A percentile compares a stretch with the other conserved stretches of the same genome.
Evolutionary conservation across 1,284 basidiomycete genomes (phyloP).

Genomic region (Ganoderma leucocontextum): DNA sequence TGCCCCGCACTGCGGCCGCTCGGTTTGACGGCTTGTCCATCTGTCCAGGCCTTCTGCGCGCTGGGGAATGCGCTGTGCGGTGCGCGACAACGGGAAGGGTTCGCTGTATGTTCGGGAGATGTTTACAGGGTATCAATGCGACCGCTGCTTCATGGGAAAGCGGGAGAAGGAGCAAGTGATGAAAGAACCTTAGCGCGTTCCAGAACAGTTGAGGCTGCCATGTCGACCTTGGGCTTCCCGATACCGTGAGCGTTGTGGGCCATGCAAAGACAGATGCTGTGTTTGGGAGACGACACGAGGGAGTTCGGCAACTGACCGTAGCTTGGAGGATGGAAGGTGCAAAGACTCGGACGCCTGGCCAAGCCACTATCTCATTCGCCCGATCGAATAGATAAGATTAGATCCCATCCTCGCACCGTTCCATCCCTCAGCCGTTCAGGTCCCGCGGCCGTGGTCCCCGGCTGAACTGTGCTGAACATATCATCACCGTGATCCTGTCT

Average conservation of each 20-base stretch:
- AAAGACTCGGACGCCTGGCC: neutral
- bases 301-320: constrained; percentile 18
- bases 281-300: neutral
- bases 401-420: neutral
- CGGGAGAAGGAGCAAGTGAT: neutral
- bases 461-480: neutral
- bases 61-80: neutral
- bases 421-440: neutral
- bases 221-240: constrained; percentile 15
- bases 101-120: constrained; percentile 9
- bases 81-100: neutral
- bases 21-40: neutral
- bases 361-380: neutral
- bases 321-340: neutral
- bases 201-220: constrained; percentile 17
- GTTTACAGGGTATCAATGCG: constrained; percentile 1
- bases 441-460: neutral
- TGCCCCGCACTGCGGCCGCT: neutral
- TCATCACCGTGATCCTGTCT: neutral
- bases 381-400: neutral
- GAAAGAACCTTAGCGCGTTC: constrained; percentile 4
- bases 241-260: neutral
- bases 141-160: constrained; percentile 5
- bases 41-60: neutral
- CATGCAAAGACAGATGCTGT: constrained; percentile 4